Evolutionary conservation across 2,329 filamentous ascomycete species (phyloP).

Genomic region (Neofusicoccum ribis): DNA sequence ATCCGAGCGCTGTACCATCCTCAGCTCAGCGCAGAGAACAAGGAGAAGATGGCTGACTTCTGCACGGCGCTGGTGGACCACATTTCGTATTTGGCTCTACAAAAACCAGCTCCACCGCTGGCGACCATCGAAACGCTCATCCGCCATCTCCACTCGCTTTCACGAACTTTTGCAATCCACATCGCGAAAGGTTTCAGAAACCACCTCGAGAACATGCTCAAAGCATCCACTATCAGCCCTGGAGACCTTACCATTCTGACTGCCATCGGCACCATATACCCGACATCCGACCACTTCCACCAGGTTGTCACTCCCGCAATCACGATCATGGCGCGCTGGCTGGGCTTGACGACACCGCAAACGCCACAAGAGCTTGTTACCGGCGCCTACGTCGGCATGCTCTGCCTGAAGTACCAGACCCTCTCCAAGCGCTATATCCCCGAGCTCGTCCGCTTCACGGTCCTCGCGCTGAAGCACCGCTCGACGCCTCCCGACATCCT

Average conservation of each 20-base stretch:
- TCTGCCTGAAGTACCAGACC: slow-evolving; percentile 79
- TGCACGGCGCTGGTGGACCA: slow-evolving; percentile 66
- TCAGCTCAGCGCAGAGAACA: slow-evolving; percentile 81
- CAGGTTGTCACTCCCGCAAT: slow-evolving; percentile 89
- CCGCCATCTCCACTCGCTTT: slow-evolving; percentile 88
- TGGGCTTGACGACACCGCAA: slow-evolving; percentile 73
- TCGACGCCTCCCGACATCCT: slow-evolving; percentile 50
- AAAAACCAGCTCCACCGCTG: slow-evolving; percentile 59
- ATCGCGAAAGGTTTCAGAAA: slow-evolving; percentile 75
- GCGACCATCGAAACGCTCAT: slow-evolving; percentile 74
- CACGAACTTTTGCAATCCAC: slow-evolving; percentile 78
- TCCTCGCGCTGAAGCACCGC: slow-evolving; percentile 64
- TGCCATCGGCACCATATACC: slow-evolving; percentile 80
- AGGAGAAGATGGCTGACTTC: slow-evolving; percentile 74
- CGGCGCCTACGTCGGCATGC: slow-evolving; percentile 76
- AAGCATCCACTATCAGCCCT: slow-evolving; percentile 54
- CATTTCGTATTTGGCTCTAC: slow-evolving; percentile 58
- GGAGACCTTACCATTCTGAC: slow-evolving; percentile 84
- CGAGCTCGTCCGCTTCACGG: slow-evolving; percentile 78
- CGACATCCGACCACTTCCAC: slow-evolving; percentile 96
- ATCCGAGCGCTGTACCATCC: slow-evolving; percentile 92
- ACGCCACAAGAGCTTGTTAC: slow-evolving; percentile 66
- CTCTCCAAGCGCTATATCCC: slow-evolving; percentile 86
- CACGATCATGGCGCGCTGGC: slow-evolving; percentile 78
- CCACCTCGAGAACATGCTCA: slow-evolving; percentile 62